A percentile compares a stretch with the other conserved stretches of the same genome.
Evolutionary conservation across 805 yeast genomes (phyloP).

Genomic region (Komagataella ulmi): DNA sequence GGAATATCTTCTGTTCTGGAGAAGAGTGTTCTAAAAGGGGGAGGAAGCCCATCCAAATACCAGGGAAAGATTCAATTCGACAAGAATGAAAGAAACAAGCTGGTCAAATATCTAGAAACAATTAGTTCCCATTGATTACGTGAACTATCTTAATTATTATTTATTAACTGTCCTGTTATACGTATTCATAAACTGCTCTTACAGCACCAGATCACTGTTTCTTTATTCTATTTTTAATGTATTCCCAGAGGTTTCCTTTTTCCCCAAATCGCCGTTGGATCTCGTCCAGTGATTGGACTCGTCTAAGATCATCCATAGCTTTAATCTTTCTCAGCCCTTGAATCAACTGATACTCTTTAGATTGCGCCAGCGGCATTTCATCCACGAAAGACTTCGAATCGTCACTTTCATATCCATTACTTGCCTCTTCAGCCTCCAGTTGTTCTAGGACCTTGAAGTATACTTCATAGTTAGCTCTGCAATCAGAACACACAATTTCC

Average conservation of each 20-base stretch:
- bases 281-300: background rate
- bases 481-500: constrained; percentile 52
- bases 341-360: background rate
- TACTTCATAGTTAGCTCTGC: constrained; percentile 31
- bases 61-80: background rate
- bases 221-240: background rate
- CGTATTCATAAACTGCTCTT: background rate
- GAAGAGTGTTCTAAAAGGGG: background rate
- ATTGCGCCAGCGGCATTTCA: background rate
- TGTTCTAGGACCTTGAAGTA: constrained; percentile 7
- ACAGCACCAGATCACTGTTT: background rate
- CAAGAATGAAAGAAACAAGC: background rate
- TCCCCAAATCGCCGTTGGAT: background rate
- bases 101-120: background rate
- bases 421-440: constrained; percentile 3
- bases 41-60: background rate
- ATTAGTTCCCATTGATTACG: background rate
- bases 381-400: background rate
- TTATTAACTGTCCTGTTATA: background rate
- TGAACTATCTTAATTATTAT: no score
- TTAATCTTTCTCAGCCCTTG: constrained; percentile 1
- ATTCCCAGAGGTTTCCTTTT: background rate
- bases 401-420: constrained; percentile 1
- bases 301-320: background rate
- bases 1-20: background rate